phyloP scores from a whole-genome alignment of 371 early-diverging fungal species.

The Mortierella sp. region DNA sequence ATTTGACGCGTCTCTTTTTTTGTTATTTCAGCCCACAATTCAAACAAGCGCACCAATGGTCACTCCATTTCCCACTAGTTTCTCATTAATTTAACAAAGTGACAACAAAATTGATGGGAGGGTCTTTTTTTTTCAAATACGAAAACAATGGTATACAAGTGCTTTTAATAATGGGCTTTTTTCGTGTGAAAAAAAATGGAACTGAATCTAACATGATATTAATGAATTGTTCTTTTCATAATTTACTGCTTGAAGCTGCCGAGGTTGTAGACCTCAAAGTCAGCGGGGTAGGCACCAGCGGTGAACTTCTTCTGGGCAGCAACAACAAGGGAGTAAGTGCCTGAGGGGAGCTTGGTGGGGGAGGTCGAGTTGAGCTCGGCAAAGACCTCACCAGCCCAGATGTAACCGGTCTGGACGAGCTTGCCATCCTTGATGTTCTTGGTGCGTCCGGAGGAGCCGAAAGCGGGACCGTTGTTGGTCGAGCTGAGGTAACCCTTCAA shows the following conservation, averaged over 20 bases:
- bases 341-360: conserved; percentile 17
- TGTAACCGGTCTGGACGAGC: conserved; percentile 19
- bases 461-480: conserved; percentile 17
- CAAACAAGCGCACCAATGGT: too few species aligned
- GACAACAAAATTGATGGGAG: neutral
- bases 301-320: conserved; percentile 55
- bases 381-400: conserved; percentile 37
- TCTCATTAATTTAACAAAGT: neutral
- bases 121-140: neutral
- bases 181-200: neutral
- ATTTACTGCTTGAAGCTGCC: conserved; percentile 35
- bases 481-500: conserved; percentile 39
- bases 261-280: conserved; percentile 41
- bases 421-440: conserved; percentile 22
- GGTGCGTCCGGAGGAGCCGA: conserved; percentile 23
- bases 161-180: neutral
- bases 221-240: neutral
- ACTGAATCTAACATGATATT: neutral
- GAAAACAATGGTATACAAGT: conserved; percentile 15
- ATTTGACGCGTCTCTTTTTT: too few species aligned
- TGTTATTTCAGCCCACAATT: too few species aligned
- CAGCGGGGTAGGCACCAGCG: conserved; percentile 50
- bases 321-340: conserved; percentile 39
- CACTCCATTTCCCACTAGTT: too few species aligned
- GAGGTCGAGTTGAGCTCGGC: conserved; percentile 21